Evolutionary conservation across 805 yeast species (phyloP).

Genomic region (Teunomyces cretensis): DNA sequence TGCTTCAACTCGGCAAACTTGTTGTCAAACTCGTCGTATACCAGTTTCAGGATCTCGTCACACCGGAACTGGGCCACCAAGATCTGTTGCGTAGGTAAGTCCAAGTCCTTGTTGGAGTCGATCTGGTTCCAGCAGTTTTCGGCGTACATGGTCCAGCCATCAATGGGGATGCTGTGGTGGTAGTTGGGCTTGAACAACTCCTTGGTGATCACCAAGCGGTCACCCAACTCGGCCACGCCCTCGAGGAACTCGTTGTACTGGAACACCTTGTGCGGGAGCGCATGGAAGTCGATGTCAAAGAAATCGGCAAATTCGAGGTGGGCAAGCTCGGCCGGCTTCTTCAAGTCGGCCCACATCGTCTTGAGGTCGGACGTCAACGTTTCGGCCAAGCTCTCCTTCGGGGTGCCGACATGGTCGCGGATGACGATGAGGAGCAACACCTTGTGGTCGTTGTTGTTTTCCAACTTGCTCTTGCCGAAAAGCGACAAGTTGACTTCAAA

Average conservation of each 20-base stretch:
- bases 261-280: slow-evolving; percentile 81
- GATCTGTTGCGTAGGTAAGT: slow-evolving; percentile 94
- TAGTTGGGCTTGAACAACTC: slow-evolving; percentile 64
- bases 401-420: slow-evolving; percentile 91
- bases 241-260: slow-evolving; percentile 67
- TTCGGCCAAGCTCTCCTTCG: slow-evolving; percentile 64
- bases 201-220: slow-evolving; percentile 47
- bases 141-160: slow-evolving; percentile 94
- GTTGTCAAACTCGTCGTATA: slow-evolving; percentile 28
- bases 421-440: slow-evolving; percentile 81
- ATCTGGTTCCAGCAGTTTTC: slow-evolving; percentile 93
- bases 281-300: slow-evolving; percentile 79
- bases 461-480: slow-evolving; percentile 59
- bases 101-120: slow-evolving; percentile 88
- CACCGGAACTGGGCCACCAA: slow-evolving; percentile 93
- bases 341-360: slow-evolving; percentile 74
- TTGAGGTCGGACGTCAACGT: slow-evolving; percentile 71
- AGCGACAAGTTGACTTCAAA: slow-evolving; percentile 90
- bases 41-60: slow-evolving; percentile 69
- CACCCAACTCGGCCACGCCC: slow-evolving; percentile 65
- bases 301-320: slow-evolving; percentile 64
- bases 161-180: slow-evolving; percentile 86
- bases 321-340: slow-evolving; percentile 67
- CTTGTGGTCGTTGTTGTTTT: slow-evolving; percentile 56
- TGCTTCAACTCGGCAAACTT: slow-evolving; percentile 13